Base-by-base conservation (phyloP, 768 basidiomycete species). In the Symmetrospora coprosmae region DNA sequence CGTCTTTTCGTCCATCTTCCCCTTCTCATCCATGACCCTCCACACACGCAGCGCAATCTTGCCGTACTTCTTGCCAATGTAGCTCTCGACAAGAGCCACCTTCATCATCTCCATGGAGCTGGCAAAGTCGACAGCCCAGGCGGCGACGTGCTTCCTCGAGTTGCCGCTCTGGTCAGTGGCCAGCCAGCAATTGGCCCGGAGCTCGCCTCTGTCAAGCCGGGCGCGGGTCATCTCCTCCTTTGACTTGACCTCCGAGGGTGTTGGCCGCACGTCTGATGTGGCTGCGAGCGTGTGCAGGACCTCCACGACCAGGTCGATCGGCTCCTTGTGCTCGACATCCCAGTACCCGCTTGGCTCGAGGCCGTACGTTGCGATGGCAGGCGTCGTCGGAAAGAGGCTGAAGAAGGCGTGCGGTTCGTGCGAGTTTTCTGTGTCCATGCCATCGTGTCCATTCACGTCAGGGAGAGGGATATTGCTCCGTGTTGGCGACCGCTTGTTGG, bases 1-100 rank as follows among this genome's bases (percentile, higher is more conserved):
- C 25, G 51, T 47, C 48, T 64, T 64, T 37, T 64, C 62, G 23
- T 64, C 56, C 56, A 60, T 47, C 31, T 55, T 60, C 8, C 62
- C 62, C n/a, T 43, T 49, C 30, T 49, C 41, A 37, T 63, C 62
- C 25, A 63, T 23, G 21, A 56, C 46, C 25, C 55, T 30, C 62
- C 52, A 61, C 21, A 63, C 49, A 8, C 62, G 52, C 13, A 45
- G n/a, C 13, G 62, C 53, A 14, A 37, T 21, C 38, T 59, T 61
- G 5, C 60, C 60, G 31, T 41, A 39, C 31, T 45, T 56, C 19
- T 30, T 19, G 16, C 25, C 9, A 5, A 52, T 61, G 25, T 61
- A 50, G 8, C 28, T 53, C 31, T 51, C 50, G 4, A 52, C 5
- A 7, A 61, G 27, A 4, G 28, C 60, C 9, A 55, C 33, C 39